phyloP scores from a whole-genome alignment of 805 yeast genomes.

The Maudiozyma turicensis region DNA sequence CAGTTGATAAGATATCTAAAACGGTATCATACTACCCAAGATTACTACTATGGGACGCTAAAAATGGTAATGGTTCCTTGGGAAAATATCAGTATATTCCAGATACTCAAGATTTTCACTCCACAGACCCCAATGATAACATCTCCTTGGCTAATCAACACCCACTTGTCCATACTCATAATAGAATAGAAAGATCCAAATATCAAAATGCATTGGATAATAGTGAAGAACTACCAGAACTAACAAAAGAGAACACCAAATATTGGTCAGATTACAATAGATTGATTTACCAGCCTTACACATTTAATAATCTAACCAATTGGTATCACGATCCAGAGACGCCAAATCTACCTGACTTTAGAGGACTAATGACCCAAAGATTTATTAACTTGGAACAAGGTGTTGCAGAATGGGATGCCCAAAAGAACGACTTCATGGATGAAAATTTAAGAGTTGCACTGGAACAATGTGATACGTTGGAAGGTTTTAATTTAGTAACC shows the following conservation, averaged over 20 bases:
- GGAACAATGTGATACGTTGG: slow-evolving; percentile 67
- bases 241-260: slow-evolving; percentile 35
- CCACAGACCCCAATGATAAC: slow-evolving; percentile 5
- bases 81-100: slow-evolving; percentile 42
- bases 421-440: slow-evolving; percentile 45
- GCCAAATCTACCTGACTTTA: slow-evolving; percentile 25
- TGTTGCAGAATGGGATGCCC: slow-evolving; percentile 41
- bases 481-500: slow-evolving; percentile 59
- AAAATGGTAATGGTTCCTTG: slow-evolving; percentile 67
- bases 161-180: slow-evolving; percentile 27
- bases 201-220: slow-evolving; percentile 59
- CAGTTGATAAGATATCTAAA: slow-evolving; percentile 31
- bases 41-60: slow-evolving; percentile 68
- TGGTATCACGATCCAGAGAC: slow-evolving; percentile 41
- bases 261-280: slow-evolving; percentile 80
- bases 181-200: slow-evolving; percentile 37
- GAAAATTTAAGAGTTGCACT: slow-evolving; percentile 47
- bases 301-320: slow-evolving; percentile 42
- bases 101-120: slow-evolving; percentile 17
- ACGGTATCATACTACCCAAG: slow-evolving; percentile 70
- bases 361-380: slow-evolving; percentile 12
- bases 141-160: slow-evolving; percentile 5
- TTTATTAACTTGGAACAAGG: slow-evolving; percentile 51
- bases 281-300: slow-evolving; percentile 53
- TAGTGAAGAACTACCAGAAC: slow-evolving; percentile 28